These are phyloP conservation scores for Sporothrix inflata DNA, from an alignment of 2,329 filamentous ascomycete genomes.

Conservation along the genomic window DNA sequence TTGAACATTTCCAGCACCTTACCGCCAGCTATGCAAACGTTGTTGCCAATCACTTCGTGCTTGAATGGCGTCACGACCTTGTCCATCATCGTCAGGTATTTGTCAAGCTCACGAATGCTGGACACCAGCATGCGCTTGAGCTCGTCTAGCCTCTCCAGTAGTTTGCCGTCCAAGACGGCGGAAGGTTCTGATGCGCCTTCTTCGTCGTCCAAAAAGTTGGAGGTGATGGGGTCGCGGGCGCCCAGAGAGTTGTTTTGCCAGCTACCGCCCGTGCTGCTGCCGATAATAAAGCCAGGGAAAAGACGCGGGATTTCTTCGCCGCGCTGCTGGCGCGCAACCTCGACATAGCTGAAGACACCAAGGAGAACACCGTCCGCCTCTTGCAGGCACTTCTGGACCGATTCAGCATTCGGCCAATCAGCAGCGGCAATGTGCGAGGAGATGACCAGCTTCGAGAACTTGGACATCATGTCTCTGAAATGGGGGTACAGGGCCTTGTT, in stretches of 20 bases:
- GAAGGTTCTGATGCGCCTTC: slow-evolving; percentile 74
- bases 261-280: slow-evolving; percentile 79
- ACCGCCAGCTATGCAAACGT: slow-evolving; percentile 75
- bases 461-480: slow-evolving; percentile 99
- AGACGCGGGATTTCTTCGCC: slow-evolving; percentile 93
- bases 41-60: slow-evolving; percentile 80
- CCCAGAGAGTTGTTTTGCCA: slow-evolving; percentile 77
- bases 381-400: slow-evolving; percentile 90
- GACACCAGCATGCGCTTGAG: slow-evolving; percentile 83
- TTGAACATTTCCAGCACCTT: slow-evolving; percentile 87
- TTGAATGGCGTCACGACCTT: slow-evolving; percentile 79
- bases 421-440: slow-evolving; percentile 97
- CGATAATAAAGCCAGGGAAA: slow-evolving; percentile 89
- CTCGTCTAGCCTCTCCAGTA: slow-evolving; percentile 84
- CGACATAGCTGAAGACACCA: slow-evolving; percentile 94
- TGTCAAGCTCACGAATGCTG: slow-evolving; percentile 83
- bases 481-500: slow-evolving; percentile 97
- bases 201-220: slow-evolving; percentile 84
- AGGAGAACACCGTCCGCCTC: slow-evolving; percentile 96
- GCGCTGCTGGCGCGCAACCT: slow-evolving; percentile 89
- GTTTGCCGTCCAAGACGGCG: slow-evolving; percentile 71
- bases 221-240: slow-evolving; percentile 70
- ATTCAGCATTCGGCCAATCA: slow-evolving; percentile 93
- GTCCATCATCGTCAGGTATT: slow-evolving; percentile 75
- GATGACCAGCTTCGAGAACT: slow-evolving; percentile 97